Conservation (phyloP, 2,329 filamentous ascomycete species). For the Pyrenophora graminea region DNA sequence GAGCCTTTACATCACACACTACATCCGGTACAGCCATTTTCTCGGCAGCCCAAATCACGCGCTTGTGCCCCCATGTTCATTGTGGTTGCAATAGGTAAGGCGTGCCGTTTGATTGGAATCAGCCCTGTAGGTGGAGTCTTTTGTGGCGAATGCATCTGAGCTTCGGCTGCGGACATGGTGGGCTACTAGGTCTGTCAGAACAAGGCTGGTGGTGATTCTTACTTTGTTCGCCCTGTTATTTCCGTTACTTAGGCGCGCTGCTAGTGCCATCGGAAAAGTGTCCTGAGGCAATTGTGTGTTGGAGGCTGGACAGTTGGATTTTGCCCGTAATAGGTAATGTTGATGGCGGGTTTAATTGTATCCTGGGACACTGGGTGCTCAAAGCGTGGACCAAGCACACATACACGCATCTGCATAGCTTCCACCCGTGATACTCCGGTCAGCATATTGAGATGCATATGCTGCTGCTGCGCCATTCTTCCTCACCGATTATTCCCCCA, state of each 20-base stretch:
- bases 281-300: too few relatives aligned
- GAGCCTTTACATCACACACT: not conserved
- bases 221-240: too few relatives aligned
- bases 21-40: conserved; percentile 5
- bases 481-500: not conserved
- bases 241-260: too few relatives aligned
- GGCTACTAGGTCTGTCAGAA: too few relatives aligned
- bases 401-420: not conserved
- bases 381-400: too few relatives aligned
- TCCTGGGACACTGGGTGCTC: too few relatives aligned
- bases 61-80: not conserved
- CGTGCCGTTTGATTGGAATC: conserved; percentile 1
- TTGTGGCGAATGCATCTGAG: conserved; percentile 9
- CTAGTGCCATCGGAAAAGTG: too few relatives aligned
- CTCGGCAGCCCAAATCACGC: conserved; percentile 13
- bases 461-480: not conserved
- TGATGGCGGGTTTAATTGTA: too few relatives aligned
- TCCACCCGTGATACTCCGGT: not conserved
- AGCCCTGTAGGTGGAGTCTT: conserved; percentile 8
- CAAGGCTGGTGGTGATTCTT: not conserved
- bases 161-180: conserved; percentile 7
- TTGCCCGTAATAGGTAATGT: not conserved
- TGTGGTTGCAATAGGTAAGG: not conserved
- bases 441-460: not conserved
- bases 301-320: too few relatives aligned